Evolutionary conservation across 148 eudicot genomes (phyloP), one percentile per base, ranked within the genome.

Genomic region (Nepenthes gracilis): DNA sequence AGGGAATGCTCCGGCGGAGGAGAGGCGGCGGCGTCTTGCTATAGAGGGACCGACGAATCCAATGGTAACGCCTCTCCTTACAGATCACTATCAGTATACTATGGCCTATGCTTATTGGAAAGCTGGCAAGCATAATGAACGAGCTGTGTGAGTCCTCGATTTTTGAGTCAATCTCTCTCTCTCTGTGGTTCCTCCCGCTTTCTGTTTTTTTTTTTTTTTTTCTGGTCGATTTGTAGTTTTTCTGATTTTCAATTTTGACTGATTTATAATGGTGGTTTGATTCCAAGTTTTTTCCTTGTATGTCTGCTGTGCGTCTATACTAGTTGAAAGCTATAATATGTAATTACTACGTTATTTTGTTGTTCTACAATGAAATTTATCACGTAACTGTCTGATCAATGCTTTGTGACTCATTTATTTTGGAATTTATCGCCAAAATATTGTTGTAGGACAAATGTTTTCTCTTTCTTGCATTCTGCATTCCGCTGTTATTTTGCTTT

Each of bases 21-120:
- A 34, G 35, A 67, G 47, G 10, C 65, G 56, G 23, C 38, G 62
- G 48, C 58, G 73, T 56, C 61, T 65, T 45, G 55, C 6, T 5
- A 78, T 89, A 40, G 65, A n/a, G 13, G 72, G 70, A 0, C 97
- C 97, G 8, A 91, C 96, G 51, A 90, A 90, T 81, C 97, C 97
- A 5, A 87, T 90, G 97, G 97, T 87, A 58, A 81, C 92, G 14
- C 97, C 97, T 47, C 65, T 90, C 7, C 82, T 90, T 5, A 87
- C 97, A 14, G 97, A 90, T 85, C 83, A 83, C 55, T 90, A 90
- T 68, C 95, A 90, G 84, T 85, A 75, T 69, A 90, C 97, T 15
- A 87, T 90, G 97, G 97, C 97, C 35, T 91, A 87, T 75, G 95
- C 97, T 70, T 87, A 87, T 72, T 91, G 97, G 97, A 91, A 87